A percentile compares a stretch with the other conserved stretches of the same genome.
Conservation (phyloP, 2,329 filamentous ascomycete genomes). For the Pestalotiopsis fici region DNA sequence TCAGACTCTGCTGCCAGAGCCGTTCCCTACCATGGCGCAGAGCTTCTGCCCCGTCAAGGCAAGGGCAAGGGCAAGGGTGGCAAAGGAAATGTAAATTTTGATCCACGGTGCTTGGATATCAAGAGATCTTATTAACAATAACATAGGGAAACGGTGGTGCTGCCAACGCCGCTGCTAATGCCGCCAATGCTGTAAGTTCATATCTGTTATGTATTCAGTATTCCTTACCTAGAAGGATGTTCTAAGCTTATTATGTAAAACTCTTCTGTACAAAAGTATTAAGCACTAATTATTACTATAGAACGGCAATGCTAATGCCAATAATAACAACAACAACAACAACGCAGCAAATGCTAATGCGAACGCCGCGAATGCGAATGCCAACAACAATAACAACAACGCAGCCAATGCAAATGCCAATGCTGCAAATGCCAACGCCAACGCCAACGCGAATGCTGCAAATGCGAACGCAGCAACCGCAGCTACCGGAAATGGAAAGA, state of each 20-base stretch:
- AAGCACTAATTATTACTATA: neutral
- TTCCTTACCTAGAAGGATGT: too few species aligned
- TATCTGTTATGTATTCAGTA: neutral
- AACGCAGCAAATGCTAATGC: neutral
- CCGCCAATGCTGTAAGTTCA: neutral
- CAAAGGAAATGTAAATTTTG: neutral
- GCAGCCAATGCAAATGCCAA: neutral
- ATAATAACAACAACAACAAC: neutral
- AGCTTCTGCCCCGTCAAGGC: neutral
- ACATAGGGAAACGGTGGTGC: neutral
- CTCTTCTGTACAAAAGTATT: neutral
- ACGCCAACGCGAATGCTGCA: neutral
- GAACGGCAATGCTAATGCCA: neutral
- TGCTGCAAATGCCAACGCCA: neutral
- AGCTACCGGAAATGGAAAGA: neutral
- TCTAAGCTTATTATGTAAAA: too few species aligned
- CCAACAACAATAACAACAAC: neutral
- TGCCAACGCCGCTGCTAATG: neutral
- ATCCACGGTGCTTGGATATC: neutral
- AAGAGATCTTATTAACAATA: neutral
- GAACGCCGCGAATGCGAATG: neutral
- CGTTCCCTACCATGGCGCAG: neutral
- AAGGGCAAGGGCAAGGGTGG: slow-evolving; percentile 4
- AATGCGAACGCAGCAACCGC: neutral
- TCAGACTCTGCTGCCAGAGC: slow-evolving; percentile 1